phyloP scores from a whole-genome alignment of 495 filamentous ascomycete species.

The Xylaria palmicola region DNA sequence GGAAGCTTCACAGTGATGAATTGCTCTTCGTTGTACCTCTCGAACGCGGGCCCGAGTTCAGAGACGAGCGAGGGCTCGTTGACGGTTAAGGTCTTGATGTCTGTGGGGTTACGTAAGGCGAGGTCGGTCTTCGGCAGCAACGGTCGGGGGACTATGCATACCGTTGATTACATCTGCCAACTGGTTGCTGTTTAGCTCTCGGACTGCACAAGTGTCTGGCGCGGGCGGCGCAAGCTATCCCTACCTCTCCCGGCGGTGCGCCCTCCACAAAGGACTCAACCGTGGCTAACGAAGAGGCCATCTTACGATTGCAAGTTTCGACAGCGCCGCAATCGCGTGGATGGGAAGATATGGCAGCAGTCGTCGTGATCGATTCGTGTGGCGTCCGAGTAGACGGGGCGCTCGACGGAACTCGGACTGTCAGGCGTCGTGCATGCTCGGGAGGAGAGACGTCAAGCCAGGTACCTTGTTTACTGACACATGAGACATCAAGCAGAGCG shows the following conservation, averaged over 20 bases:
- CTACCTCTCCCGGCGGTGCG: conserved; percentile 95
- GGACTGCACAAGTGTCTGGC: conserved; percentile 15
- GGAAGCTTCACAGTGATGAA: conserved; percentile 85
- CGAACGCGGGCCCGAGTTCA: conserved; percentile 77
- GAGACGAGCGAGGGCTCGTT: conserved; percentile 65
- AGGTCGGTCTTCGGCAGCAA: conserved; percentile 6
- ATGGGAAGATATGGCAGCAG: neutral
- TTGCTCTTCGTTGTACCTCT: conserved; percentile 96
- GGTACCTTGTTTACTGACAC: neutral
- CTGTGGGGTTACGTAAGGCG: conserved; percentile 43
- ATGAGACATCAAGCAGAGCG: conserved; percentile 4
- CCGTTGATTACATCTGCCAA: conserved; percentile 87
- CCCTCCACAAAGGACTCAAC: conserved; percentile 88
- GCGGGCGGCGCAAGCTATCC: neutral
- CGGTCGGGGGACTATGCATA: conserved; percentile 40
- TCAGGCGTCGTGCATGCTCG: neutral
- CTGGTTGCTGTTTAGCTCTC: conserved; percentile 45
- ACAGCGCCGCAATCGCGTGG: neutral
- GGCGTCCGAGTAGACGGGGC: neutral
- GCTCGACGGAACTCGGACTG: neutral
- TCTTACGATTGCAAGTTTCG: conserved; percentile 11
- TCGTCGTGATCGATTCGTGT: neutral
- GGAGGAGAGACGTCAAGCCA: neutral
- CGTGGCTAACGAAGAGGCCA: conserved; percentile 55
- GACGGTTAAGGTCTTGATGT: conserved; percentile 81